A percentile compares a stretch with the other conserved stretches of the same genome.
Evolutionary conservation across 176 grass and related monocot genomes (phyloP).

Genomic region (Miscanthus lutarioriparius): DNA sequence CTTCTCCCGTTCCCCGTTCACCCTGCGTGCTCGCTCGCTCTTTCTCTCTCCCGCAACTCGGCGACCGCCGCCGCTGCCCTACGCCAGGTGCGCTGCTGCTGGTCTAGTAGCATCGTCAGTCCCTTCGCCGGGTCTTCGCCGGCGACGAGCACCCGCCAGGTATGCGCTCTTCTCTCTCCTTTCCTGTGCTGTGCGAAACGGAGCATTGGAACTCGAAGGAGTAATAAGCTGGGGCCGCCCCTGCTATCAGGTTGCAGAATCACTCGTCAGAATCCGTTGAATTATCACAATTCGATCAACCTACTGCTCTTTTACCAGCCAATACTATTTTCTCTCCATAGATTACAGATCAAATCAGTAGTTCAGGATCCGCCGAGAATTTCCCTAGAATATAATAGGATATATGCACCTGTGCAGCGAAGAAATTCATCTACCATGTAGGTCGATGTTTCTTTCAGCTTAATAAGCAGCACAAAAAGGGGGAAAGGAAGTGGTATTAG

Average conservation of each 20-base stretch:
- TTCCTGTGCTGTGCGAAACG: background rate
- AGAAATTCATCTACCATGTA: conserved; percentile 23
- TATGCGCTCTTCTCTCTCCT: background rate
- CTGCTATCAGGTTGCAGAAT: background rate
- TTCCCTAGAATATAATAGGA: background rate
- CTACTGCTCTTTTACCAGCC: background rate
- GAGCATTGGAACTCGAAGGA: background rate
- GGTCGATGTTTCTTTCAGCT: conserved; percentile 22
- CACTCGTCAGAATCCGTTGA: background rate
- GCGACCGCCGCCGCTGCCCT: background rate
- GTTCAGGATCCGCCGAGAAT: conserved; percentile 11
- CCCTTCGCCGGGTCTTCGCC: background rate
- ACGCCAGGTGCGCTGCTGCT: background rate
- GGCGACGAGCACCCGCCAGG: background rate
- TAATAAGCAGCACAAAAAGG: background rate
- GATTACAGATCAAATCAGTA: background rate
- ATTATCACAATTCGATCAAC: background rate
- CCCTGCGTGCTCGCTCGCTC: background rate
- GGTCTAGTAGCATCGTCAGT: background rate
- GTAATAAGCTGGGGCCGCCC: background rate
- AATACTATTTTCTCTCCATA: background rate
- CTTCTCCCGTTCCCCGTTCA: background rate
- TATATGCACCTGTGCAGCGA: background rate
- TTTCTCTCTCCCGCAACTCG: background rate
- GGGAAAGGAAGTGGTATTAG: background rate